phyloP scores from a whole-genome alignment of 192 early-diverging fungal genomes.

The Gryganskiella cystojenkinii region DNA sequence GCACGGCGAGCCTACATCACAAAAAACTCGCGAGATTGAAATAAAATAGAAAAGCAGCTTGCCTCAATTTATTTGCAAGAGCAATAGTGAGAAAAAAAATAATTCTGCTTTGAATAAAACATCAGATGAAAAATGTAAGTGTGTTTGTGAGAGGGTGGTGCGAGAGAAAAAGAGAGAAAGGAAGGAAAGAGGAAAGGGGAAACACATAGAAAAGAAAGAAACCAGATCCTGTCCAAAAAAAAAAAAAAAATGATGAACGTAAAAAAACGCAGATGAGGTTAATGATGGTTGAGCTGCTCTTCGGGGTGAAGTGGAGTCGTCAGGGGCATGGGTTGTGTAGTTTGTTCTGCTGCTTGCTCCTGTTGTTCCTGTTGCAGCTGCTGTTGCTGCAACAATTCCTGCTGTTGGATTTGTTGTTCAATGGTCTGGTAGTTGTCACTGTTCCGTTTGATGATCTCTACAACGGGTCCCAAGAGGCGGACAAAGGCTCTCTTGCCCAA shows the following conservation, averaged over 20 bases:
- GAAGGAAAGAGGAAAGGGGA: background rate
- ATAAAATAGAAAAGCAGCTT: slow-evolving; percentile 6
- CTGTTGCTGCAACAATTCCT: slow-evolving; percentile 32
- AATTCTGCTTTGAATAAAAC: too few relatives aligned
- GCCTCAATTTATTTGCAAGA: too few relatives aligned
- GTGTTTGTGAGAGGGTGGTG: too few relatives aligned
- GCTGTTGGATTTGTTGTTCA: slow-evolving; percentile 54
- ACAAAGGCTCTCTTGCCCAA: slow-evolving; percentile 96
- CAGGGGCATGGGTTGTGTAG: background rate
- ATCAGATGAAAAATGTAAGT: too few relatives aligned
- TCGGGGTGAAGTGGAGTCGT: slow-evolving; percentile 4
- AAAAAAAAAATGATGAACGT: background rate
- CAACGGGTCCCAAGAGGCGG: slow-evolving; percentile 92
- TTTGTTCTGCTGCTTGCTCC: background rate
- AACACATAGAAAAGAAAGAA: slow-evolving; percentile 1
- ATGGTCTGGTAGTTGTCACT: slow-evolving; percentile 86
- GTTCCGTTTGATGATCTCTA: slow-evolving; percentile 96
- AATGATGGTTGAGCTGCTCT: slow-evolving; percentile 24
- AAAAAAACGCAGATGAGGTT: background rate
- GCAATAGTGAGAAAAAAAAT: too few relatives aligned
- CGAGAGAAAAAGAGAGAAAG: background rate
- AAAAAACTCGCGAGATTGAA: slow-evolving; percentile 1
- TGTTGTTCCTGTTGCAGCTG: slow-evolving; percentile 14
- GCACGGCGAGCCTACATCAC: too few relatives aligned
- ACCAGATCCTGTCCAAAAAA: background rate